Conservation (phyloP, 768 basidiomycete genomes). For the Gloeopeniophorella convolvens region DNA sequence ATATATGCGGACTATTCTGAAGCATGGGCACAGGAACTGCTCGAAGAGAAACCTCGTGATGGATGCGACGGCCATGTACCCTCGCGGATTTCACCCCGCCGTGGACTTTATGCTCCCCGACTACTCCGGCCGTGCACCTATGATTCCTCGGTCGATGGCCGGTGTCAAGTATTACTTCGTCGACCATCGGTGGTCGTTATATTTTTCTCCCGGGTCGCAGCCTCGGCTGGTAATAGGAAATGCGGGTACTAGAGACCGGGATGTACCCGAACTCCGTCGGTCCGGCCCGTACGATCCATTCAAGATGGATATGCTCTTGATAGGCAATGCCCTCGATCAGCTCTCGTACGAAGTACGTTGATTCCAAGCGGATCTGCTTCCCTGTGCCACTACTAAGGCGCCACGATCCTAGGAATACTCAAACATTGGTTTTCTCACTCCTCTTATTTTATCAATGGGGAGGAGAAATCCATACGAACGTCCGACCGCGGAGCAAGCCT, state of each 20-base stretch:
- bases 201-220: neutral
- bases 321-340: conserved; percentile 2
- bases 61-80: conserved; percentile 12
- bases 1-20: neutral
- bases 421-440: neutral
- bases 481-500: neutral
- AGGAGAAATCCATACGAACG: neutral
- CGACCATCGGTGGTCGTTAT: conserved; percentile 11
- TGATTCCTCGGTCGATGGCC: neutral
- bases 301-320: conserved; percentile 18
- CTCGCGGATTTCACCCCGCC: conserved; percentile 15
- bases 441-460: neutral
- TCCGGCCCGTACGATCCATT: conserved; percentile 16
- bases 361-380: too few species aligned
- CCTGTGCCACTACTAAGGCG: neutral
- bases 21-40: neutral
- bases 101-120: neutral
- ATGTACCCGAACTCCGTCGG: conserved; percentile 14
- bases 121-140: neutral
- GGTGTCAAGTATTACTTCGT: conserved; percentile 15
- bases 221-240: neutral
- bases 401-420: neutral
- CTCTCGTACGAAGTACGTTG: neutral
- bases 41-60: conserved; percentile 5
- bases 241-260: conserved; percentile 3